A percentile compares a stretch with the other conserved stretches of the same genome.
phyloP scores from a whole-genome alignment of 345 rosid species.

The Eucalyptus curtisii region DNA sequence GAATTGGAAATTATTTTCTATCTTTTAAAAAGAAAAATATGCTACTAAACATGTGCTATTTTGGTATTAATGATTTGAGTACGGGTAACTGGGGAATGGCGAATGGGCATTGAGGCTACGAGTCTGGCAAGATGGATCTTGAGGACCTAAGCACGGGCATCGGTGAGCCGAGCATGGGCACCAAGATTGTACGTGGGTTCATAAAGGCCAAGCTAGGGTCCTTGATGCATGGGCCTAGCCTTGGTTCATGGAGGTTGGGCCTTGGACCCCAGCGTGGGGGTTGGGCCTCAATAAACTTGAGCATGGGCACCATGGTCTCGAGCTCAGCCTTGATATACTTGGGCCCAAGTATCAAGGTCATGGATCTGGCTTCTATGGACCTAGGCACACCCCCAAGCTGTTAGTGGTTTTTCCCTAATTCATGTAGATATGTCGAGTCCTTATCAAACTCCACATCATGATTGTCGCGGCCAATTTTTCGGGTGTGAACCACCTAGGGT shows the following conservation, averaged over 20 bases:
- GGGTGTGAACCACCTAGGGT: no score
- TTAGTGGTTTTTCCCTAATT: no score
- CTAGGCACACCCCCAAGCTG: no score
- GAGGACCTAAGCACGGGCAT: rapidly evolving
- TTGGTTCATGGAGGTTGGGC: not conserved
- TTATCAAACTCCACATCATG: no score
- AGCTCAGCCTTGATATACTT: rapidly evolving
- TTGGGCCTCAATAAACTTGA: not conserved
- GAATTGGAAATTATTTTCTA: not conserved
- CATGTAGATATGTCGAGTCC: no score
- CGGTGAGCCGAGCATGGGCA: not conserved
- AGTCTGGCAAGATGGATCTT: not conserved
- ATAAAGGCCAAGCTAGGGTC: not conserved
- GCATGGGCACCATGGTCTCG: not conserved
- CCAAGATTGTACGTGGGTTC: not conserved
- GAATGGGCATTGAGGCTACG: not conserved
- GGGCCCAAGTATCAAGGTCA: not conserved
- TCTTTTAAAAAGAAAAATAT: not conserved
- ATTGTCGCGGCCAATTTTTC: no score
- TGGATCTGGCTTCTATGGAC: not conserved
- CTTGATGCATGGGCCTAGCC: not conserved
- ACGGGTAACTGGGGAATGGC: not conserved
- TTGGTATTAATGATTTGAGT: not conserved
- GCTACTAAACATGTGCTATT: no score
- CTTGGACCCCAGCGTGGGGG: rapidly evolving